phyloP scores from a whole-genome alignment of 805 yeast species.

The Schizosaccharomyces pombe region ASM294v3 CU329670.1:1075001-1075500 shows the following conservation, averaged over 20 bases:
- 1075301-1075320: constrained; percentile 31
- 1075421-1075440: constrained; percentile 5
- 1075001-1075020: constrained; percentile 33
- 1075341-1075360: constrained; percentile 36
- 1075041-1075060: constrained; percentile 46
- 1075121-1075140: constrained; percentile 16
- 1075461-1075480: constrained; percentile 12
- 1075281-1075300: constrained; percentile 51
- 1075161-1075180: constrained; percentile 36
- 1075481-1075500: constrained; percentile 59
- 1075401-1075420: constrained; percentile 53
- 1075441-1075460: background rate
- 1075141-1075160: constrained; percentile 60
- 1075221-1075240: constrained; percentile 20
- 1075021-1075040: constrained; percentile 38
- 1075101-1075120: constrained; percentile 8
- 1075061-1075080: constrained; percentile 49
- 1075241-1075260: constrained; percentile 19
- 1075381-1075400: constrained; percentile 62
- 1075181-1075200: constrained; percentile 23
- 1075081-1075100: constrained; percentile 50
- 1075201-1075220: constrained; percentile 44
- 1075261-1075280: constrained; percentile 24
- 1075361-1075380: constrained; percentile 36
- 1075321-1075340: constrained; percentile 45